A percentile compares a stretch with the other conserved stretches of the same genome.
These are phyloP conservation scores for Cladosporium colombiae DNA, from an alignment of 2,329 filamentous ascomycete genomes.

Conservation along the genomic window DNA sequence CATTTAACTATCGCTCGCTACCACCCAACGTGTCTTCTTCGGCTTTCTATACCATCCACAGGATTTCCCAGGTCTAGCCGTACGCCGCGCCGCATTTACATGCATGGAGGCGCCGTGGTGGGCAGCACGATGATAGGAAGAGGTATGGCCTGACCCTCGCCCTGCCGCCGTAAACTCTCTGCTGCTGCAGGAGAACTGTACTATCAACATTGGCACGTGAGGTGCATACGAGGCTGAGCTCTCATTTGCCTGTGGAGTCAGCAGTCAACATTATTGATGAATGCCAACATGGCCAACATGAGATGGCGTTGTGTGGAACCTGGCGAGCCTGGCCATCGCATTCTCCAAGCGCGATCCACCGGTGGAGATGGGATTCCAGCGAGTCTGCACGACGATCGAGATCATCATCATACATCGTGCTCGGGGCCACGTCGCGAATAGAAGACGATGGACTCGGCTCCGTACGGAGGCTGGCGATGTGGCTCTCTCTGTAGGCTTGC, in stretches of 20 bases:
- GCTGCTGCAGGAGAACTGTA: neutral
- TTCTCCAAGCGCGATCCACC: slow-evolving; percentile 5
- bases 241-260: neutral
- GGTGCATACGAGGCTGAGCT: neutral
- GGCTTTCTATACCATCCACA: slow-evolving; percentile 7
- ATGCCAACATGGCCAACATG: neutral
- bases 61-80: slow-evolving; percentile 6
- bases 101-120: neutral
- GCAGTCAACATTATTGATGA: neutral
- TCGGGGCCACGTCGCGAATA: slow-evolving; percentile 4
- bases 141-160: slow-evolving; percentile 8
- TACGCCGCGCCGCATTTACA: neutral
- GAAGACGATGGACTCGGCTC: neutral
- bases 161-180: neutral
- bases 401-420: slow-evolving; percentile 8
- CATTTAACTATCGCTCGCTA: neutral
- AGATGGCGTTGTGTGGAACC: neutral
- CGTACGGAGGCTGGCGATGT: neutral
- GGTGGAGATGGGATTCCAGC: slow-evolving; percentile 14
- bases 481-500: neutral
- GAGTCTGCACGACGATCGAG: slow-evolving; percentile 4
- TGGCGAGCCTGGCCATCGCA: slow-evolving; percentile 1
- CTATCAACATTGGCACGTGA: neutral
- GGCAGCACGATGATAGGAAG: neutral
- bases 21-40: slow-evolving; percentile 11